A percentile compares a stretch with the other conserved stretches of the same genome.
Conservation (phyloP, 305 asterid genomes). For the Rubia peregrina region DNA sequence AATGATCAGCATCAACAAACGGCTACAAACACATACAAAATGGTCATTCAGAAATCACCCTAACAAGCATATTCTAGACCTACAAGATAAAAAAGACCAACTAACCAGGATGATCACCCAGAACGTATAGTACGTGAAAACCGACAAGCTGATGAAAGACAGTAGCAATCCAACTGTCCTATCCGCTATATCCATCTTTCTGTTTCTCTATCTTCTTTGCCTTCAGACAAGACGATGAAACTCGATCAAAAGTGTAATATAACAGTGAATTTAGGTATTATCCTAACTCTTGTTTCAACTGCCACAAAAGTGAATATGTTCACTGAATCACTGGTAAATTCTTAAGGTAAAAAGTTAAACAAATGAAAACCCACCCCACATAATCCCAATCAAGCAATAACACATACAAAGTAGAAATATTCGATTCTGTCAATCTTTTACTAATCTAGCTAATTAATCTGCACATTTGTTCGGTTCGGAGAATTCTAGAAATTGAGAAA, state of each 20-base stretch:
- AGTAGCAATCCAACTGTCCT: conserved; percentile 72
- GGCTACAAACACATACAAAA: conserved; percentile 51
- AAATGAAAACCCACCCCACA: too few species aligned
- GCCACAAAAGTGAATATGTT: background rate
- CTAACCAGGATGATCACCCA: conserved; percentile 95
- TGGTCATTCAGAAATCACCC: background rate
- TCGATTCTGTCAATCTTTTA: too few species aligned
- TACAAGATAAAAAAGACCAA: conserved; percentile 1
- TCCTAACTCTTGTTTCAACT: background rate
- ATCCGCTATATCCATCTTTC: conserved; percentile 76
- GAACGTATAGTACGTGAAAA: conserved; percentile 86
- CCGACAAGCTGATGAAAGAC: conserved; percentile 65
- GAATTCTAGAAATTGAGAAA: too few species aligned
- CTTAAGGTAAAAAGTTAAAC: background rate
- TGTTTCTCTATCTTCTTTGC: conserved; percentile 3
- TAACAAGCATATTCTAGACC: background rate
- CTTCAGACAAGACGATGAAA: background rate
- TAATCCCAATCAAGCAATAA: too few species aligned
- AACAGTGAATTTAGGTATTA: too few species aligned
- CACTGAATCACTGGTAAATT: background rate
- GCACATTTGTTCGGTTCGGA: too few species aligned
- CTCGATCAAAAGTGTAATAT: background rate
- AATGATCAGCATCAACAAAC: conserved; percentile 78
- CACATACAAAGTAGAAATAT: too few species aligned
- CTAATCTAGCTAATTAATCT: too few species aligned